Base-by-base conservation (phyloP, 345 rosid genomes). In the Acer yangbiense region DNA sequence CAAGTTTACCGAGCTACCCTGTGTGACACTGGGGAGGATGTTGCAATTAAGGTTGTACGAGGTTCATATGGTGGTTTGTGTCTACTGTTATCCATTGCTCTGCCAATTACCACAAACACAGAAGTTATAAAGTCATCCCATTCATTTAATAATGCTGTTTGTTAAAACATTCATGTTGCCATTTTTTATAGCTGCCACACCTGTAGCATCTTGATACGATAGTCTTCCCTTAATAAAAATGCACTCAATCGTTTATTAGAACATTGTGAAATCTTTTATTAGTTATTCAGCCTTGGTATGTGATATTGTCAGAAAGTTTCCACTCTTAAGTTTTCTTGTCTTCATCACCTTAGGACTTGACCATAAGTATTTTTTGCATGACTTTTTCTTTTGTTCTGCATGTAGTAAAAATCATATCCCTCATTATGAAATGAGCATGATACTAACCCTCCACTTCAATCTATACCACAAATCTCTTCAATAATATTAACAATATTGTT, bases 1-100 rank as follows among this genome's bases (percentile, higher is more conserved):
- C 96, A 95, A 89, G 99, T 95, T 83, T 95, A 95, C 80, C 87
- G 98, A 78, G 99, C 99, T 83, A 95, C 99, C 71, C 86, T 95
- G 76, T 87, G 89, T 65, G 86, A 88, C 55, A 84, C 98, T 0
- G 99, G 98, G 67, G 99, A 93, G 79, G 98, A 95, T 76, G 99
- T 93, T 82, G 99, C 99, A 25, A 92, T 95, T 81, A 95, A 95
- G 98, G 99, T 95, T 83, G 83, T 82, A 58, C 74, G 13, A 74
- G 25, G 68, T 75, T 78, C 66, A 67, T 43, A 9, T 62, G 25
- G 41, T 50, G 16, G 62, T 60, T 13, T 25, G 8, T 73, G 69
- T 82, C 46, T 54, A 61, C 50, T 76, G 18, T 69, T 54, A 58
- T 54, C 55, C 23, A 13, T 78, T 23, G 58, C 20, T 62, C 46